Evolutionary conservation across 1,284 basidiomycete genomes (phyloP).

Genomic region (Ustilago hordei): DNA sequence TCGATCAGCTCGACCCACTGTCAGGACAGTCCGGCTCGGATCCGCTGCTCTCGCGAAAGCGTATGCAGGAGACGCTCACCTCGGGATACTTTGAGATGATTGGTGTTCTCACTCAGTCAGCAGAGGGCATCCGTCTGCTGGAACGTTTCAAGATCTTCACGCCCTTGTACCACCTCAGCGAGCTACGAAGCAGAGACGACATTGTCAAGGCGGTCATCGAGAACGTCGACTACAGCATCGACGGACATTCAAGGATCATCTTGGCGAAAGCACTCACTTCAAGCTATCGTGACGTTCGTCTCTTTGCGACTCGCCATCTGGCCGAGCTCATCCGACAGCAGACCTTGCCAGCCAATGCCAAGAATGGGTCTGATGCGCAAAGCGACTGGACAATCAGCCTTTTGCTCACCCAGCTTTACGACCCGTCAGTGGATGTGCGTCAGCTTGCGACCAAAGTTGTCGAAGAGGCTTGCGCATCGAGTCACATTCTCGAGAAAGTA

Average conservation of each 20-base stretch:
- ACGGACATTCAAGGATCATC: conserved; percentile 73
- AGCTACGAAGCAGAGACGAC: conserved; percentile 89
- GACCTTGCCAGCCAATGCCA: conserved; percentile 29
- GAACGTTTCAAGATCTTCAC: conserved; percentile 94
- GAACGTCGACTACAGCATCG: conserved; percentile 77
- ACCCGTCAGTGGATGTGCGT: conserved; percentile 87
- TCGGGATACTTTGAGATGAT: conserved; percentile 97
- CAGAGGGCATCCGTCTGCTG: conserved; percentile 87
- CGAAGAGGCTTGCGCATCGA: conserved; percentile 87
- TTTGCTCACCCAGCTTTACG: conserved; percentile 93
- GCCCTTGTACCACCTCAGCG: conserved; percentile 91
- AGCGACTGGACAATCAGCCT: conserved; percentile 71
- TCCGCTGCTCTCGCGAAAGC: conserved; percentile 85
- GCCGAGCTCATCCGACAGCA: conserved; percentile 71
- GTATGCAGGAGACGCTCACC: conserved; percentile 85
- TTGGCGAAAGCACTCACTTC: conserved; percentile 87
- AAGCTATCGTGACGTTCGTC: conserved; percentile 71
- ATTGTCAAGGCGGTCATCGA: conserved; percentile 90
- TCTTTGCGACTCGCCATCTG: conserved; percentile 88
- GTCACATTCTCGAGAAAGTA: conserved; percentile 85
- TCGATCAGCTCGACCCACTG: conserved; percentile 92
- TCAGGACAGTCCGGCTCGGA: conserved; percentile 68
- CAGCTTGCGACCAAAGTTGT: conserved; percentile 88
- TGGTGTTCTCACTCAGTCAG: conserved; percentile 85
- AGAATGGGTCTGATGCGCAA: conserved; percentile 31